These are phyloP conservation scores for Nothophytophthora sp. DNA, from an alignment of 352 stramenopile species.

Conservation along the genomic window DNA sequence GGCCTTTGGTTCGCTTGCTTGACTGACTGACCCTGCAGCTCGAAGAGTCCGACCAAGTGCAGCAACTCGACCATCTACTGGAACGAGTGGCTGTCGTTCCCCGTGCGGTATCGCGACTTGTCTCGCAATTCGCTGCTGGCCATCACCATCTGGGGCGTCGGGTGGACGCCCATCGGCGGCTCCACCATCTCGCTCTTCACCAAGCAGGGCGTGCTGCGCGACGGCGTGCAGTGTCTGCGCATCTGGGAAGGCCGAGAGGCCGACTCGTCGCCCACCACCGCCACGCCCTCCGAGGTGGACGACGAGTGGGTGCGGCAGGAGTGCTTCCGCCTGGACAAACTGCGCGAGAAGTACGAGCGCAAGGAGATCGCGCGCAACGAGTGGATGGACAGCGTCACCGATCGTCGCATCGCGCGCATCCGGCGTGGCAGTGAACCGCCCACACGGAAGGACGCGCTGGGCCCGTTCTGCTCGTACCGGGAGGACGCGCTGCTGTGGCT, in stretches of 20 bases:
- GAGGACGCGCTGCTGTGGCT: conserved; percentile 85
- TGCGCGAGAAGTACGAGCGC: conserved; percentile 88
- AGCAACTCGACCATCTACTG: conserved; percentile 88
- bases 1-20: conserved; percentile 6
- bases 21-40: conserved; percentile 43
- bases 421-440: conserved; percentile 76
- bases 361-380: conserved; percentile 86
- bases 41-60: conserved; percentile 83
- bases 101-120: conserved; percentile 85
- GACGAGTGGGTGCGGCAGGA: conserved; percentile 76
- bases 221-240: conserved; percentile 88
- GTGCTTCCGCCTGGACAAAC: conserved; percentile 85
- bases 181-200: conserved; percentile 90
- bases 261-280: conserved; percentile 61
- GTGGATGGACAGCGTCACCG: conserved; percentile 92
- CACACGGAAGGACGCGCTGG: conserved; percentile 63
- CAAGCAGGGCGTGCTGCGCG: conserved; percentile 78
- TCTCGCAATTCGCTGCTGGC: conserved; percentile 83
- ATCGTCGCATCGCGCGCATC: conserved; percentile 84
- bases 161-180: conserved; percentile 78
- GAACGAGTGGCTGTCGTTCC: conserved; percentile 89
- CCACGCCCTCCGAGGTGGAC: conserved; percentile 73
- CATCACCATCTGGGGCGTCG: conserved; percentile 86
- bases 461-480: conserved; percentile 80
- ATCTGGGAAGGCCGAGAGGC: conserved; percentile 76